Evolutionary conservation across 2,329 filamentous ascomycete species (phyloP).

Genomic region (Colletotrichum musicola): DNA sequence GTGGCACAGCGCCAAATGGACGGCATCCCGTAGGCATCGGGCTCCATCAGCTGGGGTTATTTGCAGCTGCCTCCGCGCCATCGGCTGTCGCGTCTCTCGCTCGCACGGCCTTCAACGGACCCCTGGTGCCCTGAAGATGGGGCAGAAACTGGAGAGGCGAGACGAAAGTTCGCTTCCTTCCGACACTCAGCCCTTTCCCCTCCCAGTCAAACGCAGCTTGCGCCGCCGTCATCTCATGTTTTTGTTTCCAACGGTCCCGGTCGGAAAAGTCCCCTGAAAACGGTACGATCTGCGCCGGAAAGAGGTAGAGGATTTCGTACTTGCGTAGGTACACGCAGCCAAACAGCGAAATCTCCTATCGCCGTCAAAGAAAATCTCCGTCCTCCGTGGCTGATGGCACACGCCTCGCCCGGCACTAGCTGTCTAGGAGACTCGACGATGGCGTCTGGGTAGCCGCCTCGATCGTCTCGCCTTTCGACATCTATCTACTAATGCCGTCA

Average conservation of each 20-base stretch:
- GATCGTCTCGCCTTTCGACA: neutral
- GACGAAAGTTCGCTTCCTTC: constrained; percentile 32
- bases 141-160: constrained; percentile 11
- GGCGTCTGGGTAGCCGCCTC: constrained; percentile 35
- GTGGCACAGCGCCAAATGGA: constrained; percentile 19
- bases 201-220: constrained; percentile 28
- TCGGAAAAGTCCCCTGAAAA: neutral
- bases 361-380: constrained; percentile 6
- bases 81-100: constrained; percentile 29
- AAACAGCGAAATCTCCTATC: neutral
- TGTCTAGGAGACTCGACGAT: constrained; percentile 7
- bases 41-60: neutral
- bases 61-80: neutral
- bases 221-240: constrained; percentile 23
- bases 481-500: neutral
- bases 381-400: constrained; percentile 18
- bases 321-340: too few relatives aligned
- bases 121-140: neutral
- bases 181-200: constrained; percentile 25
- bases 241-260: neutral
- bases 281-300: constrained; percentile 5
- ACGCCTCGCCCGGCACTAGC: constrained; percentile 1
- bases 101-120: constrained; percentile 7
- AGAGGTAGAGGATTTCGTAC: neutral
- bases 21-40: neutral